Conservation (phyloP, 2,329 filamentous ascomycete genomes). For the Talaromyces sp. region DNA sequence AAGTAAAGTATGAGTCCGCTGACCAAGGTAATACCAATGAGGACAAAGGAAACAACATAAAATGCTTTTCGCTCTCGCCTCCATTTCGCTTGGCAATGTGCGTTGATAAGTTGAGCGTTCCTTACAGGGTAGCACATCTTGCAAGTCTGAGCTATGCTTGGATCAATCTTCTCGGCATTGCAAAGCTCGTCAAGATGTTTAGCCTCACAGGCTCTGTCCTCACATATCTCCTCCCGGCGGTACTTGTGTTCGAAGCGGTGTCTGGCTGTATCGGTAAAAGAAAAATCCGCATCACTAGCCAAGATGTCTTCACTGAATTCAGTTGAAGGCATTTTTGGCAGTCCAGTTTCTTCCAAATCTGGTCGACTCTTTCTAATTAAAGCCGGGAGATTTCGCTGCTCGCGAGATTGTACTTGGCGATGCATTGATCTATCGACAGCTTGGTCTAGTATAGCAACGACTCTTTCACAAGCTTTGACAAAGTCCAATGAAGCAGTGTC, state of each 20-base stretch:
- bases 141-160: slow-evolving; percentile 17
- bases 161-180: slow-evolving; percentile 1
- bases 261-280: not conserved
- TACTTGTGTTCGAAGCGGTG: not conserved
- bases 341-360: not conserved
- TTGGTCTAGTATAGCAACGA: not conserved
- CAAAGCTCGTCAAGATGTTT: slow-evolving; percentile 17
- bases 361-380: not conserved
- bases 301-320: not conserved
- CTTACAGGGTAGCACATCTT: slow-evolving; percentile 20
- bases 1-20: slow-evolving; percentile 18
- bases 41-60: slow-evolving; percentile 19
- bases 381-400: not conserved
- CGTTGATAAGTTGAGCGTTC: slow-evolving; percentile 16
- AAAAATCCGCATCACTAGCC: not conserved
- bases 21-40: slow-evolving; percentile 14
- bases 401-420: not conserved
- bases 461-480: slow-evolving; percentile 11
- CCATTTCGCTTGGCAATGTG: slow-evolving; percentile 19
- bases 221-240: slow-evolving; percentile 15
- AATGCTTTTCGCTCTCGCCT: slow-evolving; percentile 19
- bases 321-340: not conserved
- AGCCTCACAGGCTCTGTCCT: slow-evolving; percentile 17
- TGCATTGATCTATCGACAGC: not conserved
- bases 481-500: not conserved